These are phyloP conservation scores for Cetradonia linearis DNA, from an alignment of 495 filamentous ascomycete genomes.

Conservation along the genomic window DNA sequence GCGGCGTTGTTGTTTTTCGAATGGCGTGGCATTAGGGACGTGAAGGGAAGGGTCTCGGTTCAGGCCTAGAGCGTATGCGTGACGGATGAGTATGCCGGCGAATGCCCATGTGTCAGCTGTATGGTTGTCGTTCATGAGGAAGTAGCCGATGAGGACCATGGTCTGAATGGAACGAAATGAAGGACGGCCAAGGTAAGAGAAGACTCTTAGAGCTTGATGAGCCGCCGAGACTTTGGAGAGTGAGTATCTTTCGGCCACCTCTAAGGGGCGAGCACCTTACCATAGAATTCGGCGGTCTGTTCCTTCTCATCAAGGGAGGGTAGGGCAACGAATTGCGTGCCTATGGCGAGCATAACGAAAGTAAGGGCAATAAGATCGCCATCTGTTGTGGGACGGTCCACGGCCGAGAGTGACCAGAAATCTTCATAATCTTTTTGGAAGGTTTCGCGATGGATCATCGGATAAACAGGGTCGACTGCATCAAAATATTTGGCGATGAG, in stretches of 20 bases:
- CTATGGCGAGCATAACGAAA: conserved; percentile 60
- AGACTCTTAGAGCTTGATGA: conserved; percentile 57
- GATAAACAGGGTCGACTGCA: conserved; percentile 63
- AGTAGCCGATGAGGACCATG: conserved; percentile 65
- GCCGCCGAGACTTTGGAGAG: conserved; percentile 46
- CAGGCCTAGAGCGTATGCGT: conserved; percentile 66
- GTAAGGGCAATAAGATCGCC: conserved; percentile 52
- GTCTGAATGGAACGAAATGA: conserved; percentile 58
- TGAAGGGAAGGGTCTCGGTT: conserved; percentile 65
- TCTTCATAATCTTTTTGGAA: conserved; percentile 62
- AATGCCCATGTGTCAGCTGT: conserved; percentile 67
- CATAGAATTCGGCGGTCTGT: conserved; percentile 64
- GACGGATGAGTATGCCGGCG: conserved; percentile 56
- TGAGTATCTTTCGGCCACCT: not conserved
- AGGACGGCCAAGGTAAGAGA: conserved; percentile 56
- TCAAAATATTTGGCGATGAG: conserved; percentile 61
- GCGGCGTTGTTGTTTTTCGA: conserved; percentile 59
- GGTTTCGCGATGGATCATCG: conserved; percentile 54
- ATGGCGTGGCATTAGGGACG: conserved; percentile 43
- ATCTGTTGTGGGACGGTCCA: conserved; percentile 44
- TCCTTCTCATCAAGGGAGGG: conserved; percentile 46
- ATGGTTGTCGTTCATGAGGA: conserved; percentile 70
- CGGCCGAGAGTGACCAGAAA: conserved; percentile 49
- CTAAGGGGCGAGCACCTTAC: conserved; percentile 5
- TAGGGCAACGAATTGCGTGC: conserved; percentile 57